Conservation (phyloP, 495 filamentous ascomycete species). For the Saxispiralis lemnorum region DNA sequence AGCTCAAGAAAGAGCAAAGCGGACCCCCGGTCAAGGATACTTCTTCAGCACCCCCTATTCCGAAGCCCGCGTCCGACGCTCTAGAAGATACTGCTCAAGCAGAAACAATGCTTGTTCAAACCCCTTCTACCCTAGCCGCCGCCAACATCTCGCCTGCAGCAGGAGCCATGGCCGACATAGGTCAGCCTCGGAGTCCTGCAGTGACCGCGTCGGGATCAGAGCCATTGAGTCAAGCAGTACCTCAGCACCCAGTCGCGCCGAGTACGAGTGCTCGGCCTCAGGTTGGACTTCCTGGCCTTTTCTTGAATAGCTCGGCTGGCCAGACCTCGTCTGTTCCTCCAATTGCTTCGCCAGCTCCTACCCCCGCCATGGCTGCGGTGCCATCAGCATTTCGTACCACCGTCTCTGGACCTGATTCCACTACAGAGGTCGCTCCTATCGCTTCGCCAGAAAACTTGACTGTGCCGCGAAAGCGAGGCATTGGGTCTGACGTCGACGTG, state of each 20-base stretch:
- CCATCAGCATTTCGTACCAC: not conserved
- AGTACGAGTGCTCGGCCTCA: too few species aligned
- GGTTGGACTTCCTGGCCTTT: conserved; percentile 10
- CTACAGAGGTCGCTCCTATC: not conserved
- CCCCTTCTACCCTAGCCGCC: not conserved
- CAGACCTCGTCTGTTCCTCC: not conserved
- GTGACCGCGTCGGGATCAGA: too few species aligned
- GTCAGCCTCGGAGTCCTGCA: not conserved
- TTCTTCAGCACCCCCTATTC: not conserved
- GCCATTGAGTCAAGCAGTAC: too few species aligned
- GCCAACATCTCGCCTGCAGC: not conserved
- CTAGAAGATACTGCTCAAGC: too few species aligned
- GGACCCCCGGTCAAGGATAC: too few species aligned
- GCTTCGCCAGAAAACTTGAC: not conserved
- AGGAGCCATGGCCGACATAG: not conserved
- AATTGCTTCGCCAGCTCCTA: not conserved
- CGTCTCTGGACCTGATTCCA: not conserved
- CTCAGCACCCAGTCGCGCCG: too few species aligned
- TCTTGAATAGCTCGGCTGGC: conserved; percentile 5
- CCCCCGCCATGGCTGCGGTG: not conserved
- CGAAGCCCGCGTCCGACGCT: not conserved
- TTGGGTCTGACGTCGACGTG: conserved; percentile 63
- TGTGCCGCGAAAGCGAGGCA: conserved; percentile 47
- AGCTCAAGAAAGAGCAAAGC: not conserved
- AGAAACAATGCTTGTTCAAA: too few species aligned